These are phyloP conservation scores for Ceratocystis colombiana DNA, from an alignment of 2,329 filamentous ascomycete species.

Conservation along the genomic window DNA sequence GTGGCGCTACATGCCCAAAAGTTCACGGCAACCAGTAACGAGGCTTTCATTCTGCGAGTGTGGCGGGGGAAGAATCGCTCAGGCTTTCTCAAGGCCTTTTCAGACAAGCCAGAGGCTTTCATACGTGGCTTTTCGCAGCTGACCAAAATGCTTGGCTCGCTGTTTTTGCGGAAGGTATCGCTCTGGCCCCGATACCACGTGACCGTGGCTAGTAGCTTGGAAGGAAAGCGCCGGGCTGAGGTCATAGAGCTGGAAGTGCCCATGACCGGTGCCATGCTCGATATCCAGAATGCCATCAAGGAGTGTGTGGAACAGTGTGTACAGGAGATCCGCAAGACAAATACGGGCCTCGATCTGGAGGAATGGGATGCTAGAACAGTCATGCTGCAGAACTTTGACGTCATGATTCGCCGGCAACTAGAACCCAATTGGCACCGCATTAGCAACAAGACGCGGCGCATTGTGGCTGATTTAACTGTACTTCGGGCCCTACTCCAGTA, in stretches of 20 bases:
- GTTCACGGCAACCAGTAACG: slow-evolving; percentile 73
- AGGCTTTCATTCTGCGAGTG: slow-evolving; percentile 89
- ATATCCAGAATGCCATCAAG: slow-evolving; percentile 88
- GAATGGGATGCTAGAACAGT: slow-evolving; percentile 95
- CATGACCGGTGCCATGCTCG: slow-evolving; percentile 88
- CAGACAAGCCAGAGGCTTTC: slow-evolving; percentile 85
- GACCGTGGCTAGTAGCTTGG: slow-evolving; percentile 75
- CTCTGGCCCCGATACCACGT: slow-evolving; percentile 92
- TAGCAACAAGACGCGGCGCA: slow-evolving; percentile 88
- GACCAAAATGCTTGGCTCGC: slow-evolving; percentile 78
- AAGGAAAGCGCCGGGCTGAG: slow-evolving; percentile 86
- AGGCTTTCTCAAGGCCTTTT: slow-evolving; percentile 93
- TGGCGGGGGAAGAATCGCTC: slow-evolving; percentile 89
- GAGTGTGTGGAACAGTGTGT: slow-evolving; percentile 96
- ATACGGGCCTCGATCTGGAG: slow-evolving; percentile 75
- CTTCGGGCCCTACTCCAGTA: slow-evolving; percentile 72
- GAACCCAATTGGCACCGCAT: slow-evolving; percentile 97
- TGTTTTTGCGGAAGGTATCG: slow-evolving; percentile 80
- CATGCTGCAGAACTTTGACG: slow-evolving; percentile 82
- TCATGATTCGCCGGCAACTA: slow-evolving; percentile 75
- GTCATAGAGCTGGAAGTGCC: slow-evolving; percentile 93
- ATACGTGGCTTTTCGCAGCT: slow-evolving; percentile 79
- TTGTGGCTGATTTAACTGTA: slow-evolving; percentile 78
- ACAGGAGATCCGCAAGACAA: slow-evolving; percentile 82
- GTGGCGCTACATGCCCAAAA: slow-evolving; percentile 82